Percentiles rank a stretch among this genome's conserved stretches.
Conservation (phyloP, 306 rosid genomes). For the Prunus mume region DNA sequence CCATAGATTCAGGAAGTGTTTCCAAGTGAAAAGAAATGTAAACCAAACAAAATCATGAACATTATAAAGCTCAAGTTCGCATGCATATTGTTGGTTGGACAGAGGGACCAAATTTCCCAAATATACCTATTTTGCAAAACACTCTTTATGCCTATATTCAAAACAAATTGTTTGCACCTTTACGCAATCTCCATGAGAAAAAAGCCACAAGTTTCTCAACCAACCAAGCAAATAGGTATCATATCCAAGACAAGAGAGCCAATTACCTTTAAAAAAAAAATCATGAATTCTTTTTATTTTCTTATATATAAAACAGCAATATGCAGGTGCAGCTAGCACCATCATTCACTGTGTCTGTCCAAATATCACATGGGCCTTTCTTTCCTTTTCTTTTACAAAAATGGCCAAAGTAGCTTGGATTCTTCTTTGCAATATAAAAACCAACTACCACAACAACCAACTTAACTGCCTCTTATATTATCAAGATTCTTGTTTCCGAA, state of each 20-base stretch:
- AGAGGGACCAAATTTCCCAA: conserved; percentile 33
- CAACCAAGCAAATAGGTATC: conserved; percentile 35
- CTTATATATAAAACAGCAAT: not conserved
- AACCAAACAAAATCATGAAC: conserved; percentile 19
- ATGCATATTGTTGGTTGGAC: conserved; percentile 14
- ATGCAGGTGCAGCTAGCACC: conserved; percentile 1
- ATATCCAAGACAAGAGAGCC: conserved; percentile 4
- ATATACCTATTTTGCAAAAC: conserved; percentile 12
- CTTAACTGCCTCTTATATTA: conserved; percentile 31
- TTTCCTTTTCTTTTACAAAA: conserved; percentile 3
- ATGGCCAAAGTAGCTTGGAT: conserved; percentile 10
- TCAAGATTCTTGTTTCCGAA: conserved; percentile 14
- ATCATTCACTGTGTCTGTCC: conserved; percentile 13
- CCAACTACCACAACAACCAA: conserved; percentile 43
- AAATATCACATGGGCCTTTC: not conserved
- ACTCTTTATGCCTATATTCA: conserved; percentile 20
- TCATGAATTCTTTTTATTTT: not conserved
- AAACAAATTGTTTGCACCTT: conserved; percentile 23
- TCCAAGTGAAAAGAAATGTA: not conserved
- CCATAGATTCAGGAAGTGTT: not conserved
- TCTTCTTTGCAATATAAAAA: conserved; percentile 28
- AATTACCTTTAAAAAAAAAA: not conserved
- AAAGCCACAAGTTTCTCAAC: conserved; percentile 33
- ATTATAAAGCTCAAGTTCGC: not conserved
- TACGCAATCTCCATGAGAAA: conserved; percentile 27